phyloP scores from a whole-genome alignment of 2,329 filamentous ascomycete genomes.

The Lachnellula occidentalis region DNA sequence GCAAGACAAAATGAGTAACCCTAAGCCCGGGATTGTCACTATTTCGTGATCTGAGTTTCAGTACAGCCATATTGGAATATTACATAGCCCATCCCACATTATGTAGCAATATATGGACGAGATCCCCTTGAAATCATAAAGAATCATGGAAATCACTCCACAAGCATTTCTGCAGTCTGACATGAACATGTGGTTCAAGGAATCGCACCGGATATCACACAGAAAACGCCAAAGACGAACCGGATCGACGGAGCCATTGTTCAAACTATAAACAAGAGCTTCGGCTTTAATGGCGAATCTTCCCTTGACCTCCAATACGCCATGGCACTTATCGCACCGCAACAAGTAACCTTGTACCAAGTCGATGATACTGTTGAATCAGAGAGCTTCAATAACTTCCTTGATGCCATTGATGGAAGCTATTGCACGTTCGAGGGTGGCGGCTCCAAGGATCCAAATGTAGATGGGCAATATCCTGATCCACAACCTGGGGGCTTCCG shows the following conservation, averaged over 20 bases:
- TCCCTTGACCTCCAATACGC: constrained; percentile 37
- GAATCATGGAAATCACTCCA: constrained; percentile 51
- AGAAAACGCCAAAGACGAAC: constrained; percentile 32
- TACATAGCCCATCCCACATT: neutral
- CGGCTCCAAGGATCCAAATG: constrained; percentile 31
- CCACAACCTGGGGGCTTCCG: constrained; percentile 31
- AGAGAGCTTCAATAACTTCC: constrained; percentile 28
- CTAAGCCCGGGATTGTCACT: constrained; percentile 7
- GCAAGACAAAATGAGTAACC: constrained; percentile 2
- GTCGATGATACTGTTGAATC: constrained; percentile 33
- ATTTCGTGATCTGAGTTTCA: constrained; percentile 13
- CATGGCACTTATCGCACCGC: constrained; percentile 46
- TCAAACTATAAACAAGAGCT: constrained; percentile 33
- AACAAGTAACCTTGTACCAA: constrained; percentile 45
- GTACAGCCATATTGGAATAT: neutral
- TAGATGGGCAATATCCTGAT: constrained; percentile 35
- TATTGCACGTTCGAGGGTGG: constrained; percentile 42
- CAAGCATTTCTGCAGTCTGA: constrained; percentile 48
- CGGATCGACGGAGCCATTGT: constrained; percentile 34
- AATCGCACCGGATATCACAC: constrained; percentile 38
- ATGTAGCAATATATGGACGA: neutral
- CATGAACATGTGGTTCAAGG: constrained; percentile 43
- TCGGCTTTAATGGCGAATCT: constrained; percentile 38
- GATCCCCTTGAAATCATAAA: constrained; percentile 1
- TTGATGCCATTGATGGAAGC: constrained; percentile 40